Percentiles rank a stretch among this genome's conserved stretches.
These are phyloP conservation scores for Camelina hispida DNA, from an alignment of 345 rosid genomes.

Conservation along the genomic window DNA sequence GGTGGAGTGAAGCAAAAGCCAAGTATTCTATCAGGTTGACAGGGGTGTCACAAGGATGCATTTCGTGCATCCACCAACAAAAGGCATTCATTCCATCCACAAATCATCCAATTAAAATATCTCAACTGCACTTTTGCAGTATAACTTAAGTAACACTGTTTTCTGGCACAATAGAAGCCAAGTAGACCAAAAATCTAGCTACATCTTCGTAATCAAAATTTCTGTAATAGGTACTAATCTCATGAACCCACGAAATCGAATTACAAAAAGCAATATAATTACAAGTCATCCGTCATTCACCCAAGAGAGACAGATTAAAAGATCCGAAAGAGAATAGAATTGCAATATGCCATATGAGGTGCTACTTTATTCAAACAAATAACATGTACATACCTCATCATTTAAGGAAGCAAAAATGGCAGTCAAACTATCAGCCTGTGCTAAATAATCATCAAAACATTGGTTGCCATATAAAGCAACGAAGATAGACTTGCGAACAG, in stretches of 20 bases:
- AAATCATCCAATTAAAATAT: constrained; percentile 11
- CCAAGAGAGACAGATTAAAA: constrained; percentile 13
- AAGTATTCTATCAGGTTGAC: constrained; percentile 29
- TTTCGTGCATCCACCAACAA: constrained; percentile 24
- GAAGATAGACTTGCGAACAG: constrained; percentile 91
- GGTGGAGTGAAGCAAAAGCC: constrained; percentile 22
- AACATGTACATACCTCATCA: constrained; percentile 76
- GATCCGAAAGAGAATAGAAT: constrained; percentile 15
- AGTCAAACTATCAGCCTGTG: constrained; percentile 95
- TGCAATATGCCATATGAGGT: constrained; percentile 22
- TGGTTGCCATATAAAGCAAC: constrained; percentile 74
- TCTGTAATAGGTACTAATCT: constrained; percentile 9
- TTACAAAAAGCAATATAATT: constrained; percentile 20
- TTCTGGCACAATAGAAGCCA: constrained; percentile 27
- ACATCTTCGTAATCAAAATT: constrained; percentile 22
- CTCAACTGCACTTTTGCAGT: constrained; percentile 25
- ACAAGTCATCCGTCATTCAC: constrained; percentile 3
- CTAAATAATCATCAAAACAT: constrained; percentile 93
- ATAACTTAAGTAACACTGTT: constrained; percentile 16
- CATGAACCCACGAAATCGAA: constrained; percentile 16
- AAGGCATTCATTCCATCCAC: constrained; percentile 25
- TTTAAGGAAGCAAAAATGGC: constrained; percentile 97
- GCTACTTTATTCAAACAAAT: constrained; percentile 22
- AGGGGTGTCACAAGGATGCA: constrained; percentile 17
- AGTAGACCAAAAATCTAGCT: constrained; percentile 23